Evolutionary conservation across 345 rosid species (phyloP).

Genomic region (Carallia pectinifolia): DNA sequence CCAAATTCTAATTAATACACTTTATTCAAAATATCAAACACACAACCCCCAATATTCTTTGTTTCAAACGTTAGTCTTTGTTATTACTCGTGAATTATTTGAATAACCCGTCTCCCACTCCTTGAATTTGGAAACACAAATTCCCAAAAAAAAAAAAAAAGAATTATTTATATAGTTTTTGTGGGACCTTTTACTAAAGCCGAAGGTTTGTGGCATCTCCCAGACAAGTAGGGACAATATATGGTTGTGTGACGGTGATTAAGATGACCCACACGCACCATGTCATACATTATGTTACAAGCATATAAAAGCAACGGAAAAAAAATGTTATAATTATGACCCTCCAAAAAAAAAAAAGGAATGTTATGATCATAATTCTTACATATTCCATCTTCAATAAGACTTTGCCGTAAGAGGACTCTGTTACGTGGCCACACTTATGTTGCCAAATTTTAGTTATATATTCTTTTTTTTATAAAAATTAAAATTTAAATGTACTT

Average conservation of each 20-base stretch:
- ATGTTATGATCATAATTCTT: not conserved
- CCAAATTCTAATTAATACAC: too few relatives aligned
- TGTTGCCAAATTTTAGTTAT: too few relatives aligned
- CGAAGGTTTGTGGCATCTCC: slow-evolving; percentile 16
- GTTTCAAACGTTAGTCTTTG: slow-evolving; percentile 14
- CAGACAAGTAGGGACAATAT: slow-evolving; percentile 11
- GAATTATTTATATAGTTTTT: slow-evolving; percentile 10
- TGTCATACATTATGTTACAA: too few relatives aligned
- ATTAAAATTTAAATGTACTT: too few relatives aligned
- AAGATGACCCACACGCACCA: too few relatives aligned
- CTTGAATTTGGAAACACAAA: not conserved
- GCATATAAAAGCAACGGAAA: too few relatives aligned
- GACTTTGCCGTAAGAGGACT: too few relatives aligned
- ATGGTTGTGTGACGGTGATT: not conserved
- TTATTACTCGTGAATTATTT: slow-evolving; percentile 22
- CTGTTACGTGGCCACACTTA: too few relatives aligned
- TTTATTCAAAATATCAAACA: not conserved
- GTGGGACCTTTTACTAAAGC: slow-evolving; percentile 8
- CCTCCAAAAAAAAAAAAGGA: too few relatives aligned
- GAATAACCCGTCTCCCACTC: slow-evolving; percentile 18
- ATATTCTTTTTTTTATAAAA: too few relatives aligned
- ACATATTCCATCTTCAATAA: not conserved
- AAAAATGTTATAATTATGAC: too few relatives aligned
- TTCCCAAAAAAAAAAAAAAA: not conserved
- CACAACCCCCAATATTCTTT: slow-evolving; percentile 8